Evolutionary conservation across 2,329 filamentous ascomycete genomes (phyloP), one percentile per base, ranked within the genome.

Genomic region (Blastomyces gilchristii): DNA sequence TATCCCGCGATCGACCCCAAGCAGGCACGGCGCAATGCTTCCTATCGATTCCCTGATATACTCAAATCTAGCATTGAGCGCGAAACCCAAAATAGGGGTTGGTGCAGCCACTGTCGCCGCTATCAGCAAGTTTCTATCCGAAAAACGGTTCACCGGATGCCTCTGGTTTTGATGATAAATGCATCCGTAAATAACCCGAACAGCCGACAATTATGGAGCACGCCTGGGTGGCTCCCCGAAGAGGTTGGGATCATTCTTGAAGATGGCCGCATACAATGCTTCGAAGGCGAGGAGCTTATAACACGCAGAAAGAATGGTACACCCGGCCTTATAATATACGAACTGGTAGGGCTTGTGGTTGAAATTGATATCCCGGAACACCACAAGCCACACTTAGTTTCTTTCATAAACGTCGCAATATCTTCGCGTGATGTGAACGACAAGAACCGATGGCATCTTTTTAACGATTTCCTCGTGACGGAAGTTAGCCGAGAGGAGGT

Each of bases 381-480:
- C 47, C 89, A 95, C 71, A 94, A 93, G 71, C 86, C 91, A 0
- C 94, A 99, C 76, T 80, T 99, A 28, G 91, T 97, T 8, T 90
- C 91, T 12, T 88, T 96, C 74, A 86, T 96, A 68, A 95, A 99
- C 73, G 89, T 91, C 84, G 79, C 75, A 53, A 72, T 79, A 5
- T 79, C 74, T 11, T 71, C 73, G 31, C 69, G 70, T 7, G 67
- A 74, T 41, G 73, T 82, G 0, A 81, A 85, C 0, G 79, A 78
- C 3, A 82, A 85, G 66, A 87, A 85, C 70, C 87, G 88, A 69
- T 99, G 95, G 95, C 91, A 97, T 75, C 77, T 99, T 0, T 97
- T 99, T 79, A 99, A 99, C 69, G 94, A 99, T 76, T 99, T 99
- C 71, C 78, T 96, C 45, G 95, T 99, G 28, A 85, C 89, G 14